Evolutionary conservation across 768 basidiomycete genomes (phyloP), one percentile per base, ranked within the genome.

Genomic region (Tricholoma sp.): DNA sequence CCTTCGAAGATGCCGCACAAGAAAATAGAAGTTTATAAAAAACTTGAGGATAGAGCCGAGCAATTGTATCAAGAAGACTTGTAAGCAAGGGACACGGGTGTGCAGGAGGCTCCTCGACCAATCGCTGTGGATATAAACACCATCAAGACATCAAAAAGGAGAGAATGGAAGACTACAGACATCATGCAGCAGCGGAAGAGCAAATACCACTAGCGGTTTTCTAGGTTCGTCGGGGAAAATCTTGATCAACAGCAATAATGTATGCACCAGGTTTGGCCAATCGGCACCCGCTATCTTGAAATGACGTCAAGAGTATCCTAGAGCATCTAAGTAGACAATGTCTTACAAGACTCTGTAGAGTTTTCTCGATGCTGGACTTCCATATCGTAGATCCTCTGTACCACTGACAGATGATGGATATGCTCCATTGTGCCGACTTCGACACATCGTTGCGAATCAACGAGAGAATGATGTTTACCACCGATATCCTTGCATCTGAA

Each of bases 1-100:
- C 84, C 61, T 85, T 86, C 42, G 76, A 74, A 0, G 86, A 83
- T 2, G 82, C 81, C 0, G 89, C 86, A 58, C 86, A 88, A 0
- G 76, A 69, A 62, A 91, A 88, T 7, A 91, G 68, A 0, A 86
- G 85, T 64, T 84, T 88, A 73, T 82, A 90, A 68, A 91, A 89
- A 0, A 84, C 57, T 51, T 79, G 83, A 0, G 88, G 88, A 55
- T 80, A 77, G 13, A 68, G 59, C 45, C 75, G 70, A 1, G 86
- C 82, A 17, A 86, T 60, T 13, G 68, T 69, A 32, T 78, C 72
- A 2, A 90, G 71, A 41, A 91, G 72, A 33, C 73, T 69, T 4
- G 80, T 74, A 0, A 91, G 69, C 1, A 72, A 66, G 2, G 70
- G 65, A 41, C 66, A 78, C 3, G 82, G 82, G 54, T 71, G 63